phyloP scores from a whole-genome alignment of 23 red algal species.

The Pyropia yezoensis region DNA sequence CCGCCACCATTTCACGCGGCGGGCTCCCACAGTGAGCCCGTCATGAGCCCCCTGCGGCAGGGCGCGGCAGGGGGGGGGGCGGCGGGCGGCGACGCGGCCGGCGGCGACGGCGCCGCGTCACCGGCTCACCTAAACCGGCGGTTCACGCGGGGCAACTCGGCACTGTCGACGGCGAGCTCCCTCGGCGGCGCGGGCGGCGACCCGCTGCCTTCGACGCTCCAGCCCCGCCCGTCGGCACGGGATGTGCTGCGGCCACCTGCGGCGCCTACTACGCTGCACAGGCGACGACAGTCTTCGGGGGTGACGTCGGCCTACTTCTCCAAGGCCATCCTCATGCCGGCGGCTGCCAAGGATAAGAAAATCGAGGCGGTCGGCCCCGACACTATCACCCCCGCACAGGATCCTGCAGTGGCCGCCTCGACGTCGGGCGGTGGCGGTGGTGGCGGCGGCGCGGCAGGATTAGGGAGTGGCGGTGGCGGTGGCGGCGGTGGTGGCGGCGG shows the following conservation, averaged over 20 bases:
- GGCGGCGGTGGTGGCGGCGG: conserved; percentile 4
- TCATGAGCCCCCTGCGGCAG: too few species aligned
- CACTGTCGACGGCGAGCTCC: too few species aligned
- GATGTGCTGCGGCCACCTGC: too few species aligned
- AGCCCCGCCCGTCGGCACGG: conserved; percentile 13
- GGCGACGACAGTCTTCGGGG: conserved; percentile 2
- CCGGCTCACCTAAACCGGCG: too few species aligned
- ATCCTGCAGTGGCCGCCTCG: conserved; percentile 7
- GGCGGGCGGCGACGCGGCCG: too few species aligned
- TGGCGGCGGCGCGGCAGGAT: not conserved
- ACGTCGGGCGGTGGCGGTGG: not conserved
- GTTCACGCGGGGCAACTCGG: too few species aligned
- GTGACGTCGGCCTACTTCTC: conserved; percentile 25
- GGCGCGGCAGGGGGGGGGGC: too few species aligned
- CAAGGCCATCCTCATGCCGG: conserved; percentile 46
- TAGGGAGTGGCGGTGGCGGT: not conserved
- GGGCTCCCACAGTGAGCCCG: too few species aligned
- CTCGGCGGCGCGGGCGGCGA: conserved; percentile 5
- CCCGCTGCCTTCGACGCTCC: conserved; percentile 7
- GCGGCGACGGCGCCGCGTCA: too few species aligned
- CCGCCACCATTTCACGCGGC: too few species aligned
- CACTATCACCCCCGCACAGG: conserved; percentile 13
- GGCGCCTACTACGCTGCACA: conserved; percentile 2
- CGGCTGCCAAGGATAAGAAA: conserved; percentile 1
- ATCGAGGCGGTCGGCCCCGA: conserved; percentile 15